phyloP scores from a whole-genome alignment of 2,329 filamentous ascomycete species.

The Fusarium siculi region DNA sequence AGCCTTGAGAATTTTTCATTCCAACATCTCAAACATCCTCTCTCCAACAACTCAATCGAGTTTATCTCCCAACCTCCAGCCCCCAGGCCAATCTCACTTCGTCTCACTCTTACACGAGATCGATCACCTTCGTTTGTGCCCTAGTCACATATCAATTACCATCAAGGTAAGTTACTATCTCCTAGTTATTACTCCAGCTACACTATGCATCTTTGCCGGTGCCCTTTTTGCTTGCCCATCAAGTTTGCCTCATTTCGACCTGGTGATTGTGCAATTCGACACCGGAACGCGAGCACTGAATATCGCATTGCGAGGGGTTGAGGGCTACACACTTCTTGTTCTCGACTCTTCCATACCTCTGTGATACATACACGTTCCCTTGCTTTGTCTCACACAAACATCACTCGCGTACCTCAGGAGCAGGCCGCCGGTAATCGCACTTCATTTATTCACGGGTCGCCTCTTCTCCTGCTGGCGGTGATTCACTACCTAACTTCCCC shows the following conservation, averaged over 20 bases:
- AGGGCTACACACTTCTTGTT: slow-evolving; percentile 20
- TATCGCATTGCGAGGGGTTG: slow-evolving; percentile 30
- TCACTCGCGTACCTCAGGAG: slow-evolving; percentile 28
- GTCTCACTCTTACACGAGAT: slow-evolving; percentile 34
- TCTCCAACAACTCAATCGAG: slow-evolving; percentile 28
- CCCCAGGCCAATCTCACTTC: slow-evolving; percentile 28
- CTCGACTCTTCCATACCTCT: slow-evolving; percentile 32
- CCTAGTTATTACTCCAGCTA: background rate
- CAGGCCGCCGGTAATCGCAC: slow-evolving; percentile 9
- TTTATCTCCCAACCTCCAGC: slow-evolving; percentile 10
- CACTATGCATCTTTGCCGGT: background rate
- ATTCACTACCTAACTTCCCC: slow-evolving; percentile 25
- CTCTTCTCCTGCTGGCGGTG: slow-evolving; percentile 9
- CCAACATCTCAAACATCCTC: slow-evolving; percentile 40
- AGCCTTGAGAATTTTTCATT: slow-evolving; percentile 31
- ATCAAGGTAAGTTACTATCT: slow-evolving; percentile 20
- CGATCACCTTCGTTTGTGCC: slow-evolving; percentile 35
- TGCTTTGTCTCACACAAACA: slow-evolving; percentile 48
- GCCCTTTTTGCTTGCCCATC: background rate
- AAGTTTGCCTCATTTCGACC: slow-evolving; percentile 16
- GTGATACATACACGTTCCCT: slow-evolving; percentile 43
- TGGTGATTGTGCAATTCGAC: slow-evolving; percentile 1
- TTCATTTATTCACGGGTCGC: slow-evolving; percentile 24
- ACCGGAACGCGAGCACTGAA: slow-evolving; percentile 15
- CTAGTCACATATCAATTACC: slow-evolving; percentile 35